These are phyloP conservation scores for Chloropicon primus DNA, from an alignment of 139 green algal species.

Conservation along the genomic window DNA sequence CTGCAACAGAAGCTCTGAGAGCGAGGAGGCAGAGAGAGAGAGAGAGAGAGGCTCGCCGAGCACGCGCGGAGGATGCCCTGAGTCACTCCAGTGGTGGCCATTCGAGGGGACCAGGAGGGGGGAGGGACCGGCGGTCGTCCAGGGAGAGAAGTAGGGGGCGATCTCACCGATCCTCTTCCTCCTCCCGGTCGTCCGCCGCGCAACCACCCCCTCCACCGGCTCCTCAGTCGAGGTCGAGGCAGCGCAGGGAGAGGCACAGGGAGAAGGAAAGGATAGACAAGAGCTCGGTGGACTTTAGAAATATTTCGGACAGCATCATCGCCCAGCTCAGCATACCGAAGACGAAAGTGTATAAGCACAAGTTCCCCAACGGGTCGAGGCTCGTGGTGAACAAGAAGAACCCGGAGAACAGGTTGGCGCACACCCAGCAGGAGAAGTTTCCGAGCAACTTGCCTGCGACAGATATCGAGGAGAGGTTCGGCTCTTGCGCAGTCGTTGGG, in stretches of 20 bases:
- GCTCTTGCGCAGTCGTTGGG: conserved; percentile 11
- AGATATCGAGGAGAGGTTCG: conserved; percentile 3
- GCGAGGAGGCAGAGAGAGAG: too few species aligned
- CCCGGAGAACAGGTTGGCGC: neutral
- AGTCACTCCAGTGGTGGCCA: too few species aligned
- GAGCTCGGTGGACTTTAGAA: neutral
- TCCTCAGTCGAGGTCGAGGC: neutral
- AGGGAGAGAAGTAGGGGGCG: neutral
- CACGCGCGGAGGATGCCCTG: too few species aligned
- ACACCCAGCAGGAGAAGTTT: neutral
- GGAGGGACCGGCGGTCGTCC: neutral
- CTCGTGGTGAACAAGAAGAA: neutral
- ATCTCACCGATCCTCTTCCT: neutral
- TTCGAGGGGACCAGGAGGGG: too few species aligned
- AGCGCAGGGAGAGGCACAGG: neutral
- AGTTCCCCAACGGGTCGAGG: neutral
- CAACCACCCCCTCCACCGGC: too few species aligned
- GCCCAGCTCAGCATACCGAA: neutral
- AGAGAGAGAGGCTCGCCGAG: too few species aligned
- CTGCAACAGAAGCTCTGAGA: too few species aligned
- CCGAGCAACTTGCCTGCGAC: neutral
- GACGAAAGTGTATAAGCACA: neutral
- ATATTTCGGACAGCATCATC: neutral
- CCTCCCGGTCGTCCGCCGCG: neutral
- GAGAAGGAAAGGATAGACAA: neutral